phyloP scores from a whole-genome alignment of 345 rosid genomes.

The Citrus sinensis region DNA sequence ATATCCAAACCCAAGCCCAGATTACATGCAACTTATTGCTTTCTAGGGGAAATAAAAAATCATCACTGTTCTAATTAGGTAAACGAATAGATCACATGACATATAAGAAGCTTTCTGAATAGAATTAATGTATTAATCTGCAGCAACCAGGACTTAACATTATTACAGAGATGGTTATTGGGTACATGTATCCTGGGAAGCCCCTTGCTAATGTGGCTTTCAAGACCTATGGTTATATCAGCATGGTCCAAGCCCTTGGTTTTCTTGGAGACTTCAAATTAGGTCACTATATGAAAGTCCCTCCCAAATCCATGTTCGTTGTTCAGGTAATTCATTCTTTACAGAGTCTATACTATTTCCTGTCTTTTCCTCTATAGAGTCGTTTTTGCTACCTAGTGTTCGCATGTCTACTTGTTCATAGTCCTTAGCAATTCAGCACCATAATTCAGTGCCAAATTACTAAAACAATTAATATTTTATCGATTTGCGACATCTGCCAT shows the following conservation, averaged over 20 bases:
- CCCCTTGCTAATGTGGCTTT: conserved; percentile 52
- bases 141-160: conserved; percentile 50
- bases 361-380: neutral
- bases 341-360: neutral
- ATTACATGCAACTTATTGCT: neutral
- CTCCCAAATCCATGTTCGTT: conserved; percentile 54
- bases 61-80: neutral
- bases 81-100: neutral
- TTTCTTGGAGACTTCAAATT: conserved; percentile 55
- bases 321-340: conserved; percentile 35
- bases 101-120: neutral
- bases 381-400: too few species aligned
- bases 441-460: too few species aligned
- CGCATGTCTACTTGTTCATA: too few species aligned
- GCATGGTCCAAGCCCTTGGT: conserved; percentile 41
- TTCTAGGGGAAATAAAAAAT: too few species aligned
- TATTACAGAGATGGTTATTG: conserved; percentile 48
- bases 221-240: conserved; percentile 44
- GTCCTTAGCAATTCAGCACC: too few species aligned
- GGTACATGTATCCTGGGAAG: conserved; percentile 53
- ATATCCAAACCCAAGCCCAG: neutral
- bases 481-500: neutral
- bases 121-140: conserved; percentile 4
- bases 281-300: conserved; percentile 63
- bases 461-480: neutral